Evolutionary conservation across 805 yeast species (phyloP), one percentile per base, ranked within the genome.

Genomic region (Ogataea wickerhamii): DNA sequence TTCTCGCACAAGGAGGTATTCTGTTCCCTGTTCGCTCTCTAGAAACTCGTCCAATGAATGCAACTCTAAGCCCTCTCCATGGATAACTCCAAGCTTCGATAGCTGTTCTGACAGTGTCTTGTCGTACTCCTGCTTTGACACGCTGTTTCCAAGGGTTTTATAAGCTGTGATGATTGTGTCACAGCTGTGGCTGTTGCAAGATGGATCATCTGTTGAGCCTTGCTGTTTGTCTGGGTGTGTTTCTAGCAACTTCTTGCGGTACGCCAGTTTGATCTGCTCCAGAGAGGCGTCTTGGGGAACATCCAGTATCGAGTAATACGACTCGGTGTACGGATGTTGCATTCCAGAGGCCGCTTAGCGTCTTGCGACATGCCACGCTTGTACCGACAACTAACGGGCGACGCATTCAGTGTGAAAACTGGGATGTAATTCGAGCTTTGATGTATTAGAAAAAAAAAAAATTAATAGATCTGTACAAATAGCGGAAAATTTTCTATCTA

Each of bases 181-280:
- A 19, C 32, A 29, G 14, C 38, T 33, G 17, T 64, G 6, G n/a
- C n/a, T n/a, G n/a, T n/a, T n/a, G n/a, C n/a, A n/a, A n/a, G n/a
- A n/a, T n/a, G n/a, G n/a, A 47, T 44, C 18, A 11, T 34, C 17
- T 4, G 22, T 28, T 26, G 18, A 8, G 17, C 8, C 8, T 13
- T 27, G 35, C 3, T 28, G 27, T 21, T 88, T 89, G 56, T 91
- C 98, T 1, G 98, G 98, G 58, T 91, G 98, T 2, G 74, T 58
- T 3, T 58, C 53, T 2, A 91, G 64, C 5, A 91, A 68, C 12
- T 73, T 72, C 23, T 58, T 63, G 39, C 71, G 74, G 56, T 89
- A 91, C 0, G 94, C 89, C 6, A 56, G 55, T 45, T 76, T 80
- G 19, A 89, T 68, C 11, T 71, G 75, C 0, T 38, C 48, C 1